Conservation (phyloP, 1,284 basidiomycete genomes). For the Marasmius fiardii region DNA sequence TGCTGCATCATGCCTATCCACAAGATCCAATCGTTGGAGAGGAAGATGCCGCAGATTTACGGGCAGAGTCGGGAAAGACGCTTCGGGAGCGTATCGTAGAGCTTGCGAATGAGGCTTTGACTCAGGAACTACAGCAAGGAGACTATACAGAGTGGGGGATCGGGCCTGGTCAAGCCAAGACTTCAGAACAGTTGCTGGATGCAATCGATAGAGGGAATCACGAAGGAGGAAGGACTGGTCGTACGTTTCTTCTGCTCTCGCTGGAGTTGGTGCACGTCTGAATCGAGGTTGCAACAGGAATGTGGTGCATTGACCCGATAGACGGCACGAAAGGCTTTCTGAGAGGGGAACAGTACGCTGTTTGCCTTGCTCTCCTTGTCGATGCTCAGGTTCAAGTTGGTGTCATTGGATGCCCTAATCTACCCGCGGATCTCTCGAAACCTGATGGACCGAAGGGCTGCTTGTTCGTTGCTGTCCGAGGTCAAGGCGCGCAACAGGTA, state of each 20-base stretch:
- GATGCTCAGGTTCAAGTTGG: constrained; percentile 85
- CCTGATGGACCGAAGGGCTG: constrained; percentile 69
- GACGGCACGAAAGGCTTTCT: constrained; percentile 96
- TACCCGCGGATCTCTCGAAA: constrained; percentile 60
- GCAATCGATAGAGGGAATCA: constrained; percentile 87
- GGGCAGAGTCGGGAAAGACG: constrained; percentile 44
- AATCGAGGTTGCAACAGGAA: constrained; percentile 30
- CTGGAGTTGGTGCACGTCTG: background rate
- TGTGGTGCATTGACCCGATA: constrained; percentile 92
- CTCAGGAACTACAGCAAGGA: constrained; percentile 46
- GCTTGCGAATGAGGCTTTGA: constrained; percentile 84
- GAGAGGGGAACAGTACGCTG: constrained; percentile 95
- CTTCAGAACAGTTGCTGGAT: constrained; percentile 64
- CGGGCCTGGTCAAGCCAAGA: constrained; percentile 50
- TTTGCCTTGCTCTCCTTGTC: constrained; percentile 90
- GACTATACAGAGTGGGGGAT: constrained; percentile 63
- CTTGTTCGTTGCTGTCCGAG: constrained; percentile 81
- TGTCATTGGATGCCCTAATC: constrained; percentile 94
- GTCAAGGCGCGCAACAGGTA: constrained; percentile 73
- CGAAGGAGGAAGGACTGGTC: constrained; percentile 72
- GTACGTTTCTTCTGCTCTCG: constrained; percentile 49
- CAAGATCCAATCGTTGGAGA: constrained; percentile 91
- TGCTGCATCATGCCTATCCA: constrained; percentile 77
- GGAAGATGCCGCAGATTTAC: constrained; percentile 86
- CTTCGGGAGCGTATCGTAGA: constrained; percentile 73